Percentiles rank a stretch among this genome's conserved stretches.
Evolutionary conservation across 192 early-diverging fungal species (phyloP).

Genomic region (Globomyces pollinis-pini): DNA sequence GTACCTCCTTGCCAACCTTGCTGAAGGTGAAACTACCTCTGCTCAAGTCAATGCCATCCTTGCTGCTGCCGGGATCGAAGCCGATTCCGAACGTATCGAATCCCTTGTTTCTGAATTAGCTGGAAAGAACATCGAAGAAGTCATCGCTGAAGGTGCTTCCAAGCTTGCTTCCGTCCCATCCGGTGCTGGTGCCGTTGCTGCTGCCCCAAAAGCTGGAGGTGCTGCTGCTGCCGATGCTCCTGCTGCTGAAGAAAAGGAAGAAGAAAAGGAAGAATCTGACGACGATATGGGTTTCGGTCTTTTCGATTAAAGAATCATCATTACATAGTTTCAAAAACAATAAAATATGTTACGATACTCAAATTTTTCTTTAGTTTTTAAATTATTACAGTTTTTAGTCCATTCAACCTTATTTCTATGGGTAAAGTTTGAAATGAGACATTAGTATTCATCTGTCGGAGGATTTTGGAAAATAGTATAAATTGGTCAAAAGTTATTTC

Average conservation of each 20-base stretch:
- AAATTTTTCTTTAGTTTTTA: no score
- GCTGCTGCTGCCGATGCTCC: constrained; percentile 60
- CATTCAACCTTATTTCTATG: no score
- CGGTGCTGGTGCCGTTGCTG: constrained; percentile 73
- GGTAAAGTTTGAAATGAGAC: no score
- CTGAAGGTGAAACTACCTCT: constrained; percentile 75
- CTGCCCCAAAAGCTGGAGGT: constrained; percentile 53
- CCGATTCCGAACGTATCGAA: constrained; percentile 71
- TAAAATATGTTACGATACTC: no score
- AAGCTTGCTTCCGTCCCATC: constrained; percentile 93
- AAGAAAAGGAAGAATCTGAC: constrained; percentile 83
- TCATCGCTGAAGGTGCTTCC: constrained; percentile 82
- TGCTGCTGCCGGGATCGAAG: constrained; percentile 83
- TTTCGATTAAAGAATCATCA: constrained; percentile 99
- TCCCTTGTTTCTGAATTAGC: constrained; percentile 73
- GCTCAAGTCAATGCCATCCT: constrained; percentile 79
- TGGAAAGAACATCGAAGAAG: constrained; percentile 83
- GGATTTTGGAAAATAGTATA: no score
- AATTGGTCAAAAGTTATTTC: no score
- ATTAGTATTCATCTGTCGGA: no score
- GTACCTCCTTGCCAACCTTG: constrained; percentile 89
- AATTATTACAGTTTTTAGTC: no score
- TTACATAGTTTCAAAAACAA: no score
- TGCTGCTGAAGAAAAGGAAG: constrained; percentile 78
- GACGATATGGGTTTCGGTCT: constrained; percentile 96